Base-by-base conservation (phyloP, 1,139 yeast genomes). In the Geotrichum phurueaensis region DNA sequence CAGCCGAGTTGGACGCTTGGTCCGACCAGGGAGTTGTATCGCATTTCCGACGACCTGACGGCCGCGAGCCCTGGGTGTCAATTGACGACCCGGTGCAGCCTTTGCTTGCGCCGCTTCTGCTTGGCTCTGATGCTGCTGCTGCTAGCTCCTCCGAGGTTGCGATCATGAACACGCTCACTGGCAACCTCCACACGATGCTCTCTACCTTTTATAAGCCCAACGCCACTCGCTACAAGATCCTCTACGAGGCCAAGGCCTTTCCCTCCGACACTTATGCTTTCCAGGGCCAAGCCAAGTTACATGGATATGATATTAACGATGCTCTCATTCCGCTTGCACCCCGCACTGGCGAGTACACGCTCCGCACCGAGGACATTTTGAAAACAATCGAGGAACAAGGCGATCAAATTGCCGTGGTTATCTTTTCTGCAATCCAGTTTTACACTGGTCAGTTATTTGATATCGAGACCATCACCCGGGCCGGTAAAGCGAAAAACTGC, bases 221-320 rank as follows among this genome's bases (percentile, higher is more conserved):
- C 5, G 65, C 69, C 9, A 82, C 81, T 0, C 79, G 85, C 65
- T 80, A 82, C 64, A 90, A 90, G 76, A 88, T 92, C 57, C 71
- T 92, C 64, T 88, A 88, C 71, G 97, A 92, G 70, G 85, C 85
- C 67, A 86, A 86, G 62, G 95, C 97, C 0, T 92, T 92, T 70
- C 97, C 98, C 1, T 87, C 96, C 0, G 98, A 92, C 71, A 88
- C 83, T 73, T 92, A 91, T 75, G 96, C 97, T 1, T 84, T 92
- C 65, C 79, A 83, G 65, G 89, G 90, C 69, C 84, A 89, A 70
- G 91, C 83, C 25, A 78, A 79, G 69, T 73, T 90, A 53, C 84
- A 83, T 67, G 90, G 89, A 1, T 78, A 72, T 63, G 80, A 80
- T 54, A 78, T 82, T 1, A 84, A 82, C 58, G 79, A 81, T 3